Evolutionary conservation across 805 yeast species (phyloP).

Genomic region (Metschnikowia reukaufii): DNA sequence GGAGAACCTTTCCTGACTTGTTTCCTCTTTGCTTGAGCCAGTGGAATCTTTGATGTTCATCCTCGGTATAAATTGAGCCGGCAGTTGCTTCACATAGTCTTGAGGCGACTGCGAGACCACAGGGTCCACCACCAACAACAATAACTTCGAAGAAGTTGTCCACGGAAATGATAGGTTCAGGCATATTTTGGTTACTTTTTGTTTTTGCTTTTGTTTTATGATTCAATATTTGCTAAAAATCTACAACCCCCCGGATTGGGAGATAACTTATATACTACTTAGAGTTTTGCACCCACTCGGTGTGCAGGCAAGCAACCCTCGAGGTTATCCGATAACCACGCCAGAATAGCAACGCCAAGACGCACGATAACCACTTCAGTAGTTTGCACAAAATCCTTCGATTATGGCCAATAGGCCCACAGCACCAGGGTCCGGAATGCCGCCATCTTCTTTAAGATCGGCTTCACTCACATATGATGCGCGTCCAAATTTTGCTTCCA

Average conservation of each 20-base stretch:
- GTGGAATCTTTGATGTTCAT: constrained; percentile 47
- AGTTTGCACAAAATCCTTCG: constrained; percentile 38
- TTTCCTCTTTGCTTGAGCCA: constrained; percentile 40
- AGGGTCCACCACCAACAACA: constrained; percentile 49
- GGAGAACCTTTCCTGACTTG: constrained; percentile 22
- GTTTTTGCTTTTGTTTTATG: not conserved
- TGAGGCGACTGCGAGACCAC: constrained; percentile 43
- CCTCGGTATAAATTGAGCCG: constrained; percentile 45
- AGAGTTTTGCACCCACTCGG: constrained; percentile 16
- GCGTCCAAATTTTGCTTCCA: constrained; percentile 88
- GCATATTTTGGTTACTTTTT: not conserved
- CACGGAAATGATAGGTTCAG: not conserved
- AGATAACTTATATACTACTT: not conserved
- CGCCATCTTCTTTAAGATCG: constrained; percentile 58
- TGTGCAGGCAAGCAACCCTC: constrained; percentile 10
- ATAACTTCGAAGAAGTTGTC: constrained; percentile 35
- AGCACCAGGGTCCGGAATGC: constrained; percentile 96
- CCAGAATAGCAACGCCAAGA: not conserved
- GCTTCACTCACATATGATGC: constrained; percentile 82
- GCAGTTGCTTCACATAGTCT: constrained; percentile 44
- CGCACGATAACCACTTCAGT: constrained; percentile 9
- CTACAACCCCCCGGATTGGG: not conserved
- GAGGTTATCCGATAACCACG: constrained; percentile 13
- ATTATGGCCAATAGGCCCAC: constrained; percentile 71
- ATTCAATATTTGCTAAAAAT: not conserved